Base-by-base conservation (phyloP, 192 early-diverging fungal genomes). In the Ambispora gerdemannii region DNA sequence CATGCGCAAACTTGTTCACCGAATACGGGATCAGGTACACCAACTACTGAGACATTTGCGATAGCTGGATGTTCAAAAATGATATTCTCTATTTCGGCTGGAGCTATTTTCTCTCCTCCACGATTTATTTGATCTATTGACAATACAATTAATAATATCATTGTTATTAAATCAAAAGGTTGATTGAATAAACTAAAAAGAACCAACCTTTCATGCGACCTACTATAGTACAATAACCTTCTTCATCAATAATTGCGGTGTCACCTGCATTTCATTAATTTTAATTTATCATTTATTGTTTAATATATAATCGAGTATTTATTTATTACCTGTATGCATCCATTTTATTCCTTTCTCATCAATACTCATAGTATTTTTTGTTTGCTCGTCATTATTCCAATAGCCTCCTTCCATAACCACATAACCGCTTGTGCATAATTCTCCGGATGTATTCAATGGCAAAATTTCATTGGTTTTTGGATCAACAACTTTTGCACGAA, bases 1-100 rank as follows among this genome's bases (percentile, higher is more conserved):
- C 82, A 84, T 6, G 76, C 82, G 66, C 82, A 84, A 13, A 82
- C 71, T 34, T 79, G 72, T 59, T 84, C 82, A 17, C 82, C 82
- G 63, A 58, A 80, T 19, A 66, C 50, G 31, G 66, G 50, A 53
- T 81, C 78, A 0, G 82, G 82, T 0, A 83, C 76, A 3, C 82
- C 82, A 15, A 83, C 75, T 32, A 83, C 80, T 25, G 73, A 71
- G n/a, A 78, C 80, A 59, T 80, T 80, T 25, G 76, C 31, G 13
- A 83, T 70, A 2, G 67, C 55, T 15, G 80, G 75, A 36, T 80
- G 47, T 17, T 74, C 64, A 28, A 81, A 80, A 25, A 83, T 36
- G 27, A 65, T 60, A 60, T 83, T 80, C 61, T 83, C 82, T 2
- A 83, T 78, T 31, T 83, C 82, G 15, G 69, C 70, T 2, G 82